phyloP scores from a whole-genome alignment of 345 rosid genomes.

The Populus alba region DNA sequence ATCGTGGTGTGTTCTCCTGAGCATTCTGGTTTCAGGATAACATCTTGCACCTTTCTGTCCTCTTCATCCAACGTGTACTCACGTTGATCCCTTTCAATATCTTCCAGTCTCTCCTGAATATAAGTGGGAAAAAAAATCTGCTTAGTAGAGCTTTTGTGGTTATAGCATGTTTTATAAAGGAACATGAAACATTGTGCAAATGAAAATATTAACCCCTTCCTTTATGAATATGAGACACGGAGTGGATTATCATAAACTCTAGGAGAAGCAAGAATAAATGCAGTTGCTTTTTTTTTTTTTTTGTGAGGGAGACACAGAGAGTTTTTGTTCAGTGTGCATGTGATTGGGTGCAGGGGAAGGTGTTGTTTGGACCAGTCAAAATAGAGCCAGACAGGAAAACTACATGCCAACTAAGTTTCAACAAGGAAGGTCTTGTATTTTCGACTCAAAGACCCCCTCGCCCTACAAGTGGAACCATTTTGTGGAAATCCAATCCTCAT shows the following conservation, averaged over 20 bases:
- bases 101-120: conserved; percentile 77
- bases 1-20: conserved; percentile 57
- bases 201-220: not conserved
- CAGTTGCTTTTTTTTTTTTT: not conserved
- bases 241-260: not conserved
- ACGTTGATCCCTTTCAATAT: conserved; percentile 81
- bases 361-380: too few species aligned
- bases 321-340: too few species aligned
- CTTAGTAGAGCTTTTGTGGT: not conserved
- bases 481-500: too few species aligned
- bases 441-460: too few species aligned
- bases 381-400: too few species aligned
- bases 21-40: conserved; percentile 72
- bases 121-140: conserved; percentile 3
- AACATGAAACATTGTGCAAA: not conserved
- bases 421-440: too few species aligned
- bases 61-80: conserved; percentile 93
- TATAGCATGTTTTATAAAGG: not conserved
- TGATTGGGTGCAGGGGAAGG: too few species aligned
- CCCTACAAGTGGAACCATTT: too few species aligned
- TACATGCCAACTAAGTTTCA: too few species aligned
- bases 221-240: not conserved
- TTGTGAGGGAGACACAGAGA: not conserved
- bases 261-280: not conserved
- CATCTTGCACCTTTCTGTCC: conserved; percentile 80